Evolutionary conservation across 345 rosid genomes (phyloP), one percentile per base, ranked within the genome.

Genomic region (Dipteronia sinensis): DNA sequence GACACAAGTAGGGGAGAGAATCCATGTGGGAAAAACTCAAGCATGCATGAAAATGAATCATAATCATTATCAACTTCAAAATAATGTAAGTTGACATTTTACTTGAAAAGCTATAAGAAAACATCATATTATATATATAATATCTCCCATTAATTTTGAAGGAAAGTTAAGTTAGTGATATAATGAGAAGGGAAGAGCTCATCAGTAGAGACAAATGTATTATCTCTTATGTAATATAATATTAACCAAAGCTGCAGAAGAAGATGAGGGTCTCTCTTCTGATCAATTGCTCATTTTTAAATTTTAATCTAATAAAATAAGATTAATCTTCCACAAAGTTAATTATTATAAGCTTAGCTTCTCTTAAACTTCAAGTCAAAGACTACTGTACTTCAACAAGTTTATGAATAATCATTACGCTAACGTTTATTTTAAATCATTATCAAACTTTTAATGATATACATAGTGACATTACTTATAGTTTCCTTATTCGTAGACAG

Each of bases 351-450:
- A 31, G 40, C 66, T 13, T 67, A 56, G 51, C 71, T 76, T 79
- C 75, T 72, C 82, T 83, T 83, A 78, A 58, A 76, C 86, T 81
- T 79, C 79, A 83, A 86, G 85, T 81, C 80, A 79, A 77, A 79
- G 82, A 76, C 69, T 75, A 61, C 49, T 59, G 62, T 42, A 76
- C 65, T 78, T 80, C 17, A 53, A 83, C 29, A 80, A 56, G 69
- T 25, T 68, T 49, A 42, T 13, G 46, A 64, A 23, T 23, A 70
- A 77, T 79, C 67, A 79, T 84, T 80, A 62, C 75, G 2, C 70
- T 20, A n/a, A 67, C 15, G 15, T 67, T 67, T 42, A 67, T 67
- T 46, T 27, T 40, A 9, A 20, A n/a, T 22, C n/a, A 17, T 8
- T 22, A 31, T 4, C n/a, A 0, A 19, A 51, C 12, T 9, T 53